Conservation (phyloP, 1,284 basidiomycete genomes). For the Cutaneotrichosporon cutaneum region DNA sequence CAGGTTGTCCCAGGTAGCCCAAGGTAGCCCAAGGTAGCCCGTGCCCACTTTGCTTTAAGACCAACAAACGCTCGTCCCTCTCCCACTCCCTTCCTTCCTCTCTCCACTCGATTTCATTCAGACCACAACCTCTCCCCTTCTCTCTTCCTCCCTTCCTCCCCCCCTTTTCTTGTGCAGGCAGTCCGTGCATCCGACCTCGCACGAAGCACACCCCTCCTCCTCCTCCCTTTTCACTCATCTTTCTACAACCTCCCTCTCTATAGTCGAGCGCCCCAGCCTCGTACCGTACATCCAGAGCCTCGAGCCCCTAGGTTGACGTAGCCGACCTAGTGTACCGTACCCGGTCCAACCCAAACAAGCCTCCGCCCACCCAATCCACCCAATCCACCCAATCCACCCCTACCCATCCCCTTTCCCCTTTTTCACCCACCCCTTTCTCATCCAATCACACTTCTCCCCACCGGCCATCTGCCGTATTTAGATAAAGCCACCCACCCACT, state of each 20-base stretch:
- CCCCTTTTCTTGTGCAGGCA: slow-evolving; percentile 2
- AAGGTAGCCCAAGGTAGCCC: neutral
- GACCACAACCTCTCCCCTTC: neutral
- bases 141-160: neutral
- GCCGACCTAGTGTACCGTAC: neutral
- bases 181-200: slow-evolving; percentile 9
- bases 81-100: slow-evolving; percentile 7
- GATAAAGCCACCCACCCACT: slow-evolving; percentile 16
- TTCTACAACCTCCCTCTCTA: neutral
- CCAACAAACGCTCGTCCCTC: neutral
- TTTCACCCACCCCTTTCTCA: neutral
- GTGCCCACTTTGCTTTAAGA: slow-evolving; percentile 6
- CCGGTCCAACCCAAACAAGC: neutral
- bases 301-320: slow-evolving; percentile 9
- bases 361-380: neutral
- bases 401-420: slow-evolving; percentile 6
- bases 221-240: too few relatives aligned
- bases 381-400: neutral
- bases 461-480: slow-evolving; percentile 25
- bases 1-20: too few relatives aligned
- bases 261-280: neutral
- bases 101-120: neutral
- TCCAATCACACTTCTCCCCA: slow-evolving; percentile 21
- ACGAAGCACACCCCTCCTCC: slow-evolving; percentile 6
- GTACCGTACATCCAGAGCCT: neutral